Conservation (phyloP, 2,329 filamentous ascomycete species). For the Hymenoscyphus albidus region DNA sequence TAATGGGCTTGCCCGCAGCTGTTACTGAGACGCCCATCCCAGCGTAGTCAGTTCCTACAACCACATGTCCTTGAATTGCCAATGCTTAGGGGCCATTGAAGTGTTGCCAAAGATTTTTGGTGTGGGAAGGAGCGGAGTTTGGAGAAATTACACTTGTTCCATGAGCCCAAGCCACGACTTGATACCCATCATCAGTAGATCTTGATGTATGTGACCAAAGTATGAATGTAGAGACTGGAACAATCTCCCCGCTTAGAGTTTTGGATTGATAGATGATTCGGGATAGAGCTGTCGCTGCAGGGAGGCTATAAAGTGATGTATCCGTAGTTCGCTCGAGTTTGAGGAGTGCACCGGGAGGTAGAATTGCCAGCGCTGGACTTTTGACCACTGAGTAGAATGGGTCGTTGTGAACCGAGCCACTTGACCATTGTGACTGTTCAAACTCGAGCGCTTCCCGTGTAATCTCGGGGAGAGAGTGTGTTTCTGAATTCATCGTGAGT, state of each 20-base stretch:
- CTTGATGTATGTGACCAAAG: constrained; percentile 9
- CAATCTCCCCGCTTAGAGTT: neutral
- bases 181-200: constrained; percentile 1
- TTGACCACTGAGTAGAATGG: constrained; percentile 3
- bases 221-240: constrained; percentile 10
- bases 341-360: constrained; percentile 3
- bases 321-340: constrained; percentile 3
- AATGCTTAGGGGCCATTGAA: constrained; percentile 40
- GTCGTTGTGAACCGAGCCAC: neutral
- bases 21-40: constrained; percentile 40
- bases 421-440: neutral
- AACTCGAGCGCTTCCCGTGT: neutral
- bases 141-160: constrained; percentile 42
- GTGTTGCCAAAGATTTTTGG: constrained; percentile 41
- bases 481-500: neutral
- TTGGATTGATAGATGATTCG: constrained; percentile 11
- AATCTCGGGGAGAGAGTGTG: neutral
- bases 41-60: constrained; percentile 44
- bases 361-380: neutral
- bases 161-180: constrained; percentile 31
- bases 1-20: constrained; percentile 36
- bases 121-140: constrained; percentile 40
- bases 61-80: constrained; percentile 42
- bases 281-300: constrained; percentile 7
- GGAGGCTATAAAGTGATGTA: constrained; percentile 3